Evolutionary conservation across 257 asterid genomes (phyloP), one percentile per base, ranked within the genome.

Genomic region (Datura wrightii): DNA sequence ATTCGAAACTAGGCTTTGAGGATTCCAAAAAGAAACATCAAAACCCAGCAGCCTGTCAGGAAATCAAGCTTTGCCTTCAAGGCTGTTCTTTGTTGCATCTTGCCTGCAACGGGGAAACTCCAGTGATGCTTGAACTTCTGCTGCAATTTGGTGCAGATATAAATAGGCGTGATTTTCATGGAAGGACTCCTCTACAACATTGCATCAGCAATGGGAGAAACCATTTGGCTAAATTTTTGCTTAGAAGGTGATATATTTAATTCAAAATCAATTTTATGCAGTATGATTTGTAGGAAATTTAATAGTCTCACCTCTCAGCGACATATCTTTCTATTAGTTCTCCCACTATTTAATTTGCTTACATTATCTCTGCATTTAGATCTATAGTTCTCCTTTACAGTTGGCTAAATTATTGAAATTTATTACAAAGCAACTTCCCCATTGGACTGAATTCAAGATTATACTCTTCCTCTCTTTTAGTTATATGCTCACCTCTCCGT

Each of bases 171-270:
- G 99, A 96, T 87, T 86, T 90, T 80, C 98, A 93, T 83, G 97
- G 98, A 80, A 90, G 98, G 87, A 94, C 99, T 74, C 97, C 99
- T 86, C 89, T 96, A 66, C 98, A 90, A 70, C 97, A 96, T 90
- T 96, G 99, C 95, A 92, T 96, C 85, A 56, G 91, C 88, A 88
- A 85, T 84, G 97, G 98, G 87, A 93, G 92, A 87, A 93, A 92
- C 84, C 86, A 84, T 65, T 89, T 92, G 87, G 98, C 99, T 39
- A 96, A 94, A 89, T 87, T 93, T 86, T 87, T 96, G 87, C 97
- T 96, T 79, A 90, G 97, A 90, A 96, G 99, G 99, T 96, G 89
- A 89, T 82, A 56, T 74, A 74, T 83, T 80, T 36, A 52, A 3
- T 37, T 31, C 16, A 4, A 9, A 52, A 14, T 78, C 48, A 52